These are phyloP conservation scores for Agaricales sp. DNA, from an alignment of 1,284 basidiomycete genomes.

Conservation along the genomic window DNA sequence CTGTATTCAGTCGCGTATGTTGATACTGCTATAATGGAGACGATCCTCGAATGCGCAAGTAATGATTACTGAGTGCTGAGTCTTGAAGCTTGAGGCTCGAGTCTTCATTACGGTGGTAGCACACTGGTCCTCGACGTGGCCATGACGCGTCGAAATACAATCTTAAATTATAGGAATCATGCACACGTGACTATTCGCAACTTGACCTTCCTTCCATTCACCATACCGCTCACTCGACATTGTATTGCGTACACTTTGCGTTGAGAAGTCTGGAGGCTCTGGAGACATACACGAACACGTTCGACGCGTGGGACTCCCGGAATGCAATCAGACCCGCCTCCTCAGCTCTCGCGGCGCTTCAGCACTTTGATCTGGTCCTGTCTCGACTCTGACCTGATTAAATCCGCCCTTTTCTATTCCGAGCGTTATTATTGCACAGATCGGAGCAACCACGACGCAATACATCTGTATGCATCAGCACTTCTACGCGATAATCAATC, in stretches of 20 bases:
- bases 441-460: slow-evolving; percentile 65
- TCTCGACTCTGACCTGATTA: slow-evolving; percentile 65
- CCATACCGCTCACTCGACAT: not conserved
- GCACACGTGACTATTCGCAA: not conserved
- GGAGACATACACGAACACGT: slow-evolving; percentile 4
- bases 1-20: too few relatives aligned
- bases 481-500: slow-evolving; percentile 66
- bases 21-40: too few relatives aligned
- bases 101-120: too few relatives aligned
- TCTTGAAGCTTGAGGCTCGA: too few relatives aligned
- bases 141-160: not conserved
- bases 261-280: not conserved
- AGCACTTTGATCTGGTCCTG: slow-evolving; percentile 63
- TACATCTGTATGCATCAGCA: slow-evolving; percentile 75
- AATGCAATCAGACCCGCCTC: slow-evolving; percentile 28
- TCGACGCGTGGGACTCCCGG: not conserved
- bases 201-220: not conserved
- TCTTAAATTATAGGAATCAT: too few relatives aligned
- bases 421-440: slow-evolving; percentile 68
- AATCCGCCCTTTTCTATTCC: slow-evolving; percentile 74
- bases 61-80: too few relatives aligned
- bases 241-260: not conserved
- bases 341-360: slow-evolving; percentile 54
- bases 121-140: not conserved
- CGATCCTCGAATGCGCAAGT: too few relatives aligned